Evolutionary conservation across 306 rosid genomes (phyloP), one percentile per base, ranked within the genome.

Genomic region (Dicorynia guianensis): DNA sequence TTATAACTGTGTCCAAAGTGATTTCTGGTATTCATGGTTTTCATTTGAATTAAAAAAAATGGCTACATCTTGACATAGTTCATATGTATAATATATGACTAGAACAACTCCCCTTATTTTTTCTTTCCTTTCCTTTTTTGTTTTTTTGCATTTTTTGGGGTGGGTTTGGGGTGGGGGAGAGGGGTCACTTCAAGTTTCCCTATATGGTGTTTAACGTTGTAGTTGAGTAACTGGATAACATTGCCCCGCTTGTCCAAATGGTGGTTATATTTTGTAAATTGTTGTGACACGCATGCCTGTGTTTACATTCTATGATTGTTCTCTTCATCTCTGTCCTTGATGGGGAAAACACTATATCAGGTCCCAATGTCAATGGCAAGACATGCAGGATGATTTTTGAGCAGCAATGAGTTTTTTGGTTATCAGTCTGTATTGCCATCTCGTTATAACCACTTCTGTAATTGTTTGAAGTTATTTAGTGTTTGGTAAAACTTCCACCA

Each of bases 331-430:
- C 33, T 15, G 11, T 18, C 30, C 50, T 11, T 52, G 8, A 55
- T 34, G 8, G 60, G 52, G 57, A 56, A 53, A 34, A 42, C 4
- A 33, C 9, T 35, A 59, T 72, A 34, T 34, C 17, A 8, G 53
- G 53, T 19, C 19, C 5, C 33, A 15, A 50, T 42, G 63, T 63
- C 63, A 19, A 33, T 19, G 11, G 5, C 14, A 38, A 12, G 20
- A 46, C 34, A 25, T 56, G 74, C 59, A 53, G 60, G 54, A 42
- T 66, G 48, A 63, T 70, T 61, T 60, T 52, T 20, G 25, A 57
- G 61, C 60, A 74, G 49, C 54, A 62, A 30, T 50, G 11, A 5
- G 10, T 42, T 44, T 17, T 66, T 47, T 67, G 44, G 43, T 52
- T 71, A 47, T 46, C 18, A 56, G 20, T 57, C 46, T 79, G 58